Conservation (phyloP, 2,329 filamentous ascomycete species). For the Fusarium buharicum region DNA sequence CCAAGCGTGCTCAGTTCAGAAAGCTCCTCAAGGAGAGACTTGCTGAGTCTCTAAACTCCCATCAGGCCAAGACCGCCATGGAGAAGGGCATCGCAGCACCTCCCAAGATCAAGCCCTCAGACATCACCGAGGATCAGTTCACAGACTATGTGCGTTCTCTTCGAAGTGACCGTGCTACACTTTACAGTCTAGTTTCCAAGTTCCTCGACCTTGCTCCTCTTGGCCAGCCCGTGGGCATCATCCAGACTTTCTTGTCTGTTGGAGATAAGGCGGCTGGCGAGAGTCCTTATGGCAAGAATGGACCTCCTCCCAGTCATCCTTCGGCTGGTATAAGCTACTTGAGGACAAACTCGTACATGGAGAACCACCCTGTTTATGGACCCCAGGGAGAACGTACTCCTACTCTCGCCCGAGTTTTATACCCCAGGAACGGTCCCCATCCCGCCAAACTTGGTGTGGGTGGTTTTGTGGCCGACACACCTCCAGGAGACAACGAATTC, state of each 20-base stretch:
- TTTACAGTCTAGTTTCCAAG: conserved; percentile 66
- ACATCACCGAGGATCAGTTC: conserved; percentile 64
- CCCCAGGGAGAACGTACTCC: conserved; percentile 63
- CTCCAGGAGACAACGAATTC: conserved; percentile 56
- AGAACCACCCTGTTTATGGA: conserved; percentile 71
- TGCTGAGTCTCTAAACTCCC: conserved; percentile 57
- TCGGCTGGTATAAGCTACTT: conserved; percentile 72
- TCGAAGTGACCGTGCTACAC: conserved; percentile 60
- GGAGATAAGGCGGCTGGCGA: conserved; percentile 44
- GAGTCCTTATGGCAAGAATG: conserved; percentile 61
- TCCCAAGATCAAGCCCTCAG: conserved; percentile 41
- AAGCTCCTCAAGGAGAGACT: conserved; percentile 61
- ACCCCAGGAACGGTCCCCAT: conserved; percentile 52
- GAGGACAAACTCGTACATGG: conserved; percentile 63
- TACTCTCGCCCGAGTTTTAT: conserved; percentile 62
- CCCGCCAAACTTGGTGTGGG: conserved; percentile 63
- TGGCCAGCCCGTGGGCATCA: conserved; percentile 47
- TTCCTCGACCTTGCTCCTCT: conserved; percentile 72
- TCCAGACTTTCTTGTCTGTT: conserved; percentile 41
- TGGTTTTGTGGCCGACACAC: conserved; percentile 62
- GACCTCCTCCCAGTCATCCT: conserved; percentile 70
- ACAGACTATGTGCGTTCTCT: conserved; percentile 63
- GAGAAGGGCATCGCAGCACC: conserved; percentile 52
- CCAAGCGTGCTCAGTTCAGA: conserved; percentile 65
- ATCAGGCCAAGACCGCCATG: conserved; percentile 51